Percentiles rank a stretch among this genome's conserved stretches.
These are phyloP conservation scores for Halophytophthora batemanensis DNA, from an alignment of 352 stramenopile genomes.

Conservation along the genomic window DNA sequence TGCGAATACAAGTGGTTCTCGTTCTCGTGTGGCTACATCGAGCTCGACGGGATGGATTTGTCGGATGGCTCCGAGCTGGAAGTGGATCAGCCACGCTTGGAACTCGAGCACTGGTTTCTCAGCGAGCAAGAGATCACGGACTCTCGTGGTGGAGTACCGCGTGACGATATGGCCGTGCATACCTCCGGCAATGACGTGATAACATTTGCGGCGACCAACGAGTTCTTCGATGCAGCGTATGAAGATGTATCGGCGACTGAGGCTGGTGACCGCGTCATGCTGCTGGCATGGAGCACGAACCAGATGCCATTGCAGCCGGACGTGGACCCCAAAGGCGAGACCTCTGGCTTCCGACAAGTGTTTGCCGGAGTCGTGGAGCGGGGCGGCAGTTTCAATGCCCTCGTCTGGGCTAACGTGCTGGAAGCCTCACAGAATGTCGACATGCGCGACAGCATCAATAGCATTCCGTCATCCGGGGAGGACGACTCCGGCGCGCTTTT, in stretches of 20 bases:
- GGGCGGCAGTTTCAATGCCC: constrained; percentile 37
- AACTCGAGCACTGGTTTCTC: constrained; percentile 55
- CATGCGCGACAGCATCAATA: constrained; percentile 42
- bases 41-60: constrained; percentile 9
- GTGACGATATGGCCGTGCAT: constrained; percentile 30
- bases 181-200: constrained; percentile 40
- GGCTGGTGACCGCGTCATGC: constrained; percentile 23
- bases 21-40: constrained; percentile 21
- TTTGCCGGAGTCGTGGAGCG: constrained; percentile 30
- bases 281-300: constrained; percentile 48
- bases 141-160: constrained; percentile 34
- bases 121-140: constrained; percentile 43
- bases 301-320: constrained; percentile 37
- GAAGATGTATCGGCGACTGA: constrained; percentile 30
- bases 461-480: constrained; percentile 9
- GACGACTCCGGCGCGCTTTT: constrained; percentile 21
- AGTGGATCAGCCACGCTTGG: constrained; percentile 37
- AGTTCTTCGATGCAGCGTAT: constrained; percentile 43
- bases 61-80: constrained; percentile 24
- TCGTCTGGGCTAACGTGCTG: constrained; percentile 55
- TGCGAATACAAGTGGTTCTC: constrained; percentile 28
- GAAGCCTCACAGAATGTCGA: constrained; percentile 37
- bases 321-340: constrained; percentile 14
- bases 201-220: constrained; percentile 32
- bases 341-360: constrained; percentile 37